Conservation (phyloP, 148 eudicot genomes). For the Rhododendron kiyosumense region DNA sequence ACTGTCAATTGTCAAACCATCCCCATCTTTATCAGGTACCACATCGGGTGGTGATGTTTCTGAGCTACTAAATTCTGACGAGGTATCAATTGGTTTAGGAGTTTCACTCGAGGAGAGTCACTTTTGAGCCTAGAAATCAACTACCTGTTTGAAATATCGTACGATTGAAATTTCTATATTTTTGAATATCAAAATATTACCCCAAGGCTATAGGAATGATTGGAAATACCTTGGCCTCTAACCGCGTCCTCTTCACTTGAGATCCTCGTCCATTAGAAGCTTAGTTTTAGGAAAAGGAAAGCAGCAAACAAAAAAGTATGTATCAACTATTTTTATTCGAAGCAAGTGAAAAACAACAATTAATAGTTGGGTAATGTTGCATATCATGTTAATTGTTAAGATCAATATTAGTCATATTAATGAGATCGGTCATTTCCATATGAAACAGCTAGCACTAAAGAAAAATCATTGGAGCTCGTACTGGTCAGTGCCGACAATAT, state of each 20-base stretch:
- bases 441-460: background rate
- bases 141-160: slow-evolving; percentile 24
- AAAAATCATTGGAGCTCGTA: background rate
- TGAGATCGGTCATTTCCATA: background rate
- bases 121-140: slow-evolving; percentile 48
- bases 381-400: background rate
- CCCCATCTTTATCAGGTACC: slow-evolving; percentile 29
- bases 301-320: background rate
- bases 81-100: slow-evolving; percentile 21
- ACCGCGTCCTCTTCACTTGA: slow-evolving; percentile 52
- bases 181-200: background rate
- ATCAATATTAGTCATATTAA: background rate
- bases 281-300: slow-evolving; percentile 15
- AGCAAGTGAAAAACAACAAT: background rate
- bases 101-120: slow-evolving; percentile 35
- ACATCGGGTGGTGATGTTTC: slow-evolving; percentile 34
- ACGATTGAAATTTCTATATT: slow-evolving; percentile 2
- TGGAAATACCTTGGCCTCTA: slow-evolving; percentile 62
- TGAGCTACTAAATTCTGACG: slow-evolving; percentile 29
- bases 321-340: background rate
- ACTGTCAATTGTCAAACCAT: slow-evolving; percentile 24
- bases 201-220: background rate
- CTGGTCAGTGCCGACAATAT: background rate
- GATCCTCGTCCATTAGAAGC: slow-evolving; percentile 71
- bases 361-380: background rate